Evolutionary conservation across 2,329 filamentous ascomycete genomes (phyloP).

Genomic region (Pseudogymnoascus sp.): DNA sequence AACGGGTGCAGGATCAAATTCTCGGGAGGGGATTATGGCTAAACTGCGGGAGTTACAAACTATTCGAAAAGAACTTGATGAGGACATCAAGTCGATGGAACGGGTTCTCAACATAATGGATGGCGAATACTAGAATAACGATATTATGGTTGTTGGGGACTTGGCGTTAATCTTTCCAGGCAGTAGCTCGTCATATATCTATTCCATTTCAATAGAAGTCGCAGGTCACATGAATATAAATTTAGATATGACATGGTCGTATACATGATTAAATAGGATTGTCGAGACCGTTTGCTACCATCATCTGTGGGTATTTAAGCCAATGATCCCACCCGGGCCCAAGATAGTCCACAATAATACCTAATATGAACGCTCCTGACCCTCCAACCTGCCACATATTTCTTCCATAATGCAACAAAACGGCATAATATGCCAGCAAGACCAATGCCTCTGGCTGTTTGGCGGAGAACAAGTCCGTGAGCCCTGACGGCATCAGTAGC

Average conservation of each 20-base stretch:
- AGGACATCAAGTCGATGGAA: not conserved
- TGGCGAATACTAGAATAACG: not conserved
- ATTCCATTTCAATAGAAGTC: not conserved
- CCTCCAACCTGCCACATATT: conserved; percentile 26
- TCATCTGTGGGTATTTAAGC: conserved; percentile 3
- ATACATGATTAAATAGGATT: not conserved
- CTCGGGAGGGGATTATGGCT: not conserved
- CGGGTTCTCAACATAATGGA: not conserved
- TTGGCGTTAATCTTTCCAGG: not conserved
- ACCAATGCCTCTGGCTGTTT: conserved; percentile 23
- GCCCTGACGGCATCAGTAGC: conserved; percentile 19
- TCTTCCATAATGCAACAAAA: conserved; percentile 23
- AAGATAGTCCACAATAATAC: conserved; percentile 7
- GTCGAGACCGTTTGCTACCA: not conserved
- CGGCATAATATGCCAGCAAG: conserved; percentile 25
- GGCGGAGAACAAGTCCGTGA: conserved; percentile 20
- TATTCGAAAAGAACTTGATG: not conserved
- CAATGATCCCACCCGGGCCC: not conserved
- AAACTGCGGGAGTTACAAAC: not conserved
- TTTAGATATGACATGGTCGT: not conserved
- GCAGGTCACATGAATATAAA: not conserved
- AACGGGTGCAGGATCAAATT: not conserved
- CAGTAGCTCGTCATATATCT: not conserved
- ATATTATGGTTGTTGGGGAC: not conserved
- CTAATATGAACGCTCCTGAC: conserved; percentile 9